Percentiles rank a stretch among this genome's conserved stretches.
These are phyloP conservation scores for Marchantia paleacea DNA, from an alignment of 225 moss, liverwort and hornwort genomes.

Conservation along the genomic window DNA sequence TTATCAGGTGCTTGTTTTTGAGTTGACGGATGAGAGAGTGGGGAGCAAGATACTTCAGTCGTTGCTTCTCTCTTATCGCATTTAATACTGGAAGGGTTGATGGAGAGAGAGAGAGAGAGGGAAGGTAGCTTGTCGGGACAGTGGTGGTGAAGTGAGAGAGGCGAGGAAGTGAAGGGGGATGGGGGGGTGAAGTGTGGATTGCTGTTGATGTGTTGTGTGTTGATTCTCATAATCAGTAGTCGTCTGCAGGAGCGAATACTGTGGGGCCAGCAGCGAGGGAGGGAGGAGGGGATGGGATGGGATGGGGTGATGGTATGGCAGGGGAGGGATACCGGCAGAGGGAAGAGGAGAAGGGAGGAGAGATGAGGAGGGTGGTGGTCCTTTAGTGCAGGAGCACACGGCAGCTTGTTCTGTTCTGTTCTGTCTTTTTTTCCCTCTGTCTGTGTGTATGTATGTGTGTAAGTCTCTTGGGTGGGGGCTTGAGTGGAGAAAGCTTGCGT, in stretches of 20 bases:
- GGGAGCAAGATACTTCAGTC: too few species aligned
- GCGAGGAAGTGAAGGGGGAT: too few species aligned
- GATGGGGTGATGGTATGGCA: not conserved
- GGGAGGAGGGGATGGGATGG: not conserved
- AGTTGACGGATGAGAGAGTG: too few species aligned
- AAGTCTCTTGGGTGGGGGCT: not conserved
- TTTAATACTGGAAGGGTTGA: not conserved
- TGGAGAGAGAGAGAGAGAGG: not conserved
- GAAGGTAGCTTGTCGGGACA: not conserved
- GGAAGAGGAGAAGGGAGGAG: not conserved
- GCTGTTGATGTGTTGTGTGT: not conserved
- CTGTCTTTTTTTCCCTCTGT: not conserved
- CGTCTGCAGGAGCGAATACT: not conserved
- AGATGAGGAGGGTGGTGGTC: not conserved
- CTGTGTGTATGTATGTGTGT: not conserved
- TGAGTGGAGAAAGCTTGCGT: not conserved
- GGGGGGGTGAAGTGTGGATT: too few species aligned
- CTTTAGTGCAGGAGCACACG: not conserved
- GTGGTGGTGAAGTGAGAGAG: not conserved
- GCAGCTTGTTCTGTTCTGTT: conserved; percentile 4
- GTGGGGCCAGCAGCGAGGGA: conserved; percentile 2
- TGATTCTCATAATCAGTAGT: conserved; percentile 5
- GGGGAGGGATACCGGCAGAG: not conserved
- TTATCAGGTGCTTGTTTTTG: too few species aligned
- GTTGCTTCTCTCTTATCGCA: too few species aligned